phyloP scores from a whole-genome alignment of 108 stramenopile genomes.

The Pseudonitzschia delicatissima region DNA sequence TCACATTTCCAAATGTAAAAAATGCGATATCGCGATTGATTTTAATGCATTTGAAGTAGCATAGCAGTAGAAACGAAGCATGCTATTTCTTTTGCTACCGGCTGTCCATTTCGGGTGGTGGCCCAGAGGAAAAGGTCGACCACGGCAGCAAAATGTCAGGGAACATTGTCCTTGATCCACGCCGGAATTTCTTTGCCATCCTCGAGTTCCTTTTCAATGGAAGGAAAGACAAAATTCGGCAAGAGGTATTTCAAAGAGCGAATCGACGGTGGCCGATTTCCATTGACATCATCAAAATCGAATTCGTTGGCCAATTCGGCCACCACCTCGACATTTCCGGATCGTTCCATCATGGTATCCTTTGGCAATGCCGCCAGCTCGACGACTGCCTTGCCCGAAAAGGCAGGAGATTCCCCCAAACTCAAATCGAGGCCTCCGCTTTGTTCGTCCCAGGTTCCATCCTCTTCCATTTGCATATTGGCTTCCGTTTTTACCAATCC shows the following conservation, averaged over 20 bases:
- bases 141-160: slow-evolving; percentile 61
- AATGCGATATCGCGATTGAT: too few species aligned
- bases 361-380: slow-evolving; percentile 46
- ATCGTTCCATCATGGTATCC: slow-evolving; percentile 46
- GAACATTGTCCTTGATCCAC: slow-evolving; percentile 59
- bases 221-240: slow-evolving; percentile 67
- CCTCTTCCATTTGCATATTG: slow-evolving; percentile 55
- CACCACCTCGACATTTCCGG: slow-evolving; percentile 78
- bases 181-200: slow-evolving; percentile 40
- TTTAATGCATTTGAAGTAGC: too few species aligned
- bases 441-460: slow-evolving; percentile 75
- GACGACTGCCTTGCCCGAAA: slow-evolving; percentile 64
- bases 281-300: slow-evolving; percentile 76
- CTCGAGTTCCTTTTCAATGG: slow-evolving; percentile 50
- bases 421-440: slow-evolving; percentile 50
- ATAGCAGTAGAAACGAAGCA: too few species aligned
- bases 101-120: slow-evolving; percentile 43
- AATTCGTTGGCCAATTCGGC: slow-evolving; percentile 87
- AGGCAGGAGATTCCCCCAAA: slow-evolving; percentile 63
- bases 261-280: slow-evolving; percentile 60
- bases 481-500: slow-evolving; percentile 85
- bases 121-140: slow-evolving; percentile 56
- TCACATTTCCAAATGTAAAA: too few species aligned
- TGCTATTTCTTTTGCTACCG: slow-evolving; percentile 11
- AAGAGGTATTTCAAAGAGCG: slow-evolving; percentile 60